phyloP scores from a whole-genome alignment of 257 asterid species.

The Solanum corneliomulleri region DNA sequence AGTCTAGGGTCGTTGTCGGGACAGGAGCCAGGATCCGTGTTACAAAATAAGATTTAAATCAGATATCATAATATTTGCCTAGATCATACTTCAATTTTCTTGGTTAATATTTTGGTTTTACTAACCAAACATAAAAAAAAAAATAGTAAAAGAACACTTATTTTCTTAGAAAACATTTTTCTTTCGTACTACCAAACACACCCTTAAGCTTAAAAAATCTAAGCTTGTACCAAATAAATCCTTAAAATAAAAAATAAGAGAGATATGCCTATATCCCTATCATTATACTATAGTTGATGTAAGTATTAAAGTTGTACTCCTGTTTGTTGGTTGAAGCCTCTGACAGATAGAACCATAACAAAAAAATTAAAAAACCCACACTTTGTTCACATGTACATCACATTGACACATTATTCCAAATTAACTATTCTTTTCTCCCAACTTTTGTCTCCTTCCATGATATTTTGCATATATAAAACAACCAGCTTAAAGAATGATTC shows the following conservation, averaged over 20 bases:
- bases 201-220: background rate
- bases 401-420: background rate
- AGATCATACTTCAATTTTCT: too few species aligned
- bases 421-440: background rate
- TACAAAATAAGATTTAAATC: too few species aligned
- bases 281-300: background rate
- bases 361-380: background rate
- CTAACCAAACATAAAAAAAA: too few species aligned
- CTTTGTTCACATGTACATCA: background rate
- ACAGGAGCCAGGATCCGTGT: background rate
- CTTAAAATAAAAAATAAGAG: background rate
- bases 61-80: background rate
- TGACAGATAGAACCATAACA: background rate
- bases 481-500: background rate
- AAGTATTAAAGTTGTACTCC: background rate
- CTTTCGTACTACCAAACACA: too few species aligned
- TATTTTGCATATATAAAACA: background rate
- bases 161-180: too few species aligned
- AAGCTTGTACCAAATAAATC: background rate
- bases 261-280: background rate
- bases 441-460: background rate
- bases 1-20: too few species aligned
- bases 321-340: conserved; percentile 16
- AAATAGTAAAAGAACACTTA: too few species aligned
- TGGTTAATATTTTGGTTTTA: too few species aligned